Conservation (phyloP, 1,139 yeast species). For the Torulaspora pretoriensis region DNA sequence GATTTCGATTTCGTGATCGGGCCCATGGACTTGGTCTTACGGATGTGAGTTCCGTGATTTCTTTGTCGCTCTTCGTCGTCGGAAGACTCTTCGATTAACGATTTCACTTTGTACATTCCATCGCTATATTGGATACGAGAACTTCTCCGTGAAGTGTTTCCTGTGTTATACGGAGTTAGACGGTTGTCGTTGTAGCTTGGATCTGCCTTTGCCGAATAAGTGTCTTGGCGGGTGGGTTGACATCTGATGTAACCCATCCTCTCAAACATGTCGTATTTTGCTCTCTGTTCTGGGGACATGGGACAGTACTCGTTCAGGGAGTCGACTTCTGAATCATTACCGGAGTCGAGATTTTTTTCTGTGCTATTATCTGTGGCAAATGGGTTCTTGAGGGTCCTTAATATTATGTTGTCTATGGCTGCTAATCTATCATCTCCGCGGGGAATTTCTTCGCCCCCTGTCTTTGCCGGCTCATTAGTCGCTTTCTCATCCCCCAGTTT, state of each 20-base stretch:
- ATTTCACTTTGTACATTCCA: conserved; percentile 37
- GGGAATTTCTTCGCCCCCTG: not conserved
- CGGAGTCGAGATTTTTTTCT: conserved; percentile 15
- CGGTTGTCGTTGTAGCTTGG: conserved; percentile 20
- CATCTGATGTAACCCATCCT: conserved; percentile 32
- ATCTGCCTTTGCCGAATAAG: conserved; percentile 12
- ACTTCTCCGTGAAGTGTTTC: conserved; percentile 29
- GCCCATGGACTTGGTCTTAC: conserved; percentile 24
- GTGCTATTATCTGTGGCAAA: conserved; percentile 12
- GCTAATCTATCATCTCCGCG: conserved; percentile 14
- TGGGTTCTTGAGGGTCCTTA: conserved; percentile 28
- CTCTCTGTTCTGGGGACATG: conserved; percentile 23
- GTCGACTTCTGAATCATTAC: conserved; percentile 21
- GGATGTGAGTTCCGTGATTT: conserved; percentile 10
- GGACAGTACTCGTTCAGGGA: conserved; percentile 31
- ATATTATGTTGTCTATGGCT: conserved; percentile 20
- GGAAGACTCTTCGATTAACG: conserved; percentile 30
- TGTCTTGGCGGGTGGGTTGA: conserved; percentile 24
- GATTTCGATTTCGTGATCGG: conserved; percentile 6
- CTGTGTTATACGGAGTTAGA: conserved; percentile 17
- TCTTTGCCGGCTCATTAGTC: not conserved
- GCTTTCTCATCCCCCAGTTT: conserved; percentile 21
- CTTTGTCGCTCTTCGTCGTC: conserved; percentile 11
- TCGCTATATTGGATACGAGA: conserved; percentile 31
- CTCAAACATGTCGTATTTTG: conserved; percentile 28